A percentile compares a stretch with the other conserved stretches of the same genome.
Evolutionary conservation across 305 asterid species (phyloP).

Genomic region (Euphrasia arctica): DNA sequence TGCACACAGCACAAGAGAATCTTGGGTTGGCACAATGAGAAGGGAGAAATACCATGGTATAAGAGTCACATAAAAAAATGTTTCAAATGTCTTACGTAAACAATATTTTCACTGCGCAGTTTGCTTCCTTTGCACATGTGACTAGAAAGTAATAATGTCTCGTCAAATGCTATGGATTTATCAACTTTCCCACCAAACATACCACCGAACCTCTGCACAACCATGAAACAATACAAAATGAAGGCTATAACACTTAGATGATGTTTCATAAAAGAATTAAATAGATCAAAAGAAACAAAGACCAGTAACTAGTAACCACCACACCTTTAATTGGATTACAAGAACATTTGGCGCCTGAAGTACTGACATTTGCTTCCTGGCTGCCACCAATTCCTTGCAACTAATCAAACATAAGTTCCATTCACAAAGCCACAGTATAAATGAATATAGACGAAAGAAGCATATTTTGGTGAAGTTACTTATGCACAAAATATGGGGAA

Average conservation of each 20-base stretch:
- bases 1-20: constrained; percentile 1
- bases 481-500: constrained; percentile 18
- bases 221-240: constrained; percentile 19
- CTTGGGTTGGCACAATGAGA: neutral
- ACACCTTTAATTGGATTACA: constrained; percentile 93
- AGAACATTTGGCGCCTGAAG: constrained; percentile 96
- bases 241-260: constrained; percentile 6
- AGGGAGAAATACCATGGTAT: constrained; percentile 16
- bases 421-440: constrained; percentile 23
- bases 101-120: constrained; percentile 40
- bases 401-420: constrained; percentile 53
- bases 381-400: constrained; percentile 91
- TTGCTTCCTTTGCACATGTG: constrained; percentile 84
- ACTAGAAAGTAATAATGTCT: constrained; percentile 75
- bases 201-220: constrained; percentile 88
- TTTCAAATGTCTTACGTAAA: constrained; percentile 15
- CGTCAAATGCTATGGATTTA: constrained; percentile 75
- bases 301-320: constrained; percentile 17
- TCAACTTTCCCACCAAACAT: constrained; percentile 86
- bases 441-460: constrained; percentile 17
- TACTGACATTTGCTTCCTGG: constrained; percentile 91
- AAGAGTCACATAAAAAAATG: constrained; percentile 6
- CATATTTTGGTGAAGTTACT: constrained; percentile 17
- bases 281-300: constrained; percentile 19
- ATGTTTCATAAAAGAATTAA: constrained; percentile 18